Evolutionary conservation across 2,329 filamentous ascomycete species (phyloP), one percentile per base, ranked within the genome.

Genomic region (Sphaerostilbella broomeana): DNA sequence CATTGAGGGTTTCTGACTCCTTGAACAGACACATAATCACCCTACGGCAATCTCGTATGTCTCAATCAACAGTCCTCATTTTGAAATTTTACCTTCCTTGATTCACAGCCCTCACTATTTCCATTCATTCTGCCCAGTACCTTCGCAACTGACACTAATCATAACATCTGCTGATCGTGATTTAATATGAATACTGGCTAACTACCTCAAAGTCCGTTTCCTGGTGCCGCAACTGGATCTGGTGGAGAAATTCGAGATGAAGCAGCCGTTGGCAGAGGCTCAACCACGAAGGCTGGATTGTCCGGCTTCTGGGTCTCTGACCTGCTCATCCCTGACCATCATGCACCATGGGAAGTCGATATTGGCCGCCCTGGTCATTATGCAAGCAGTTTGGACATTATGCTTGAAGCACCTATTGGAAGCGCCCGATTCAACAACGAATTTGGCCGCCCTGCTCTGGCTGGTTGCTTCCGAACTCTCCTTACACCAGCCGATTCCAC

Each of bases 401-500:
- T 98, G 90, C 72, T 97, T 9, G 90, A 98, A 60, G 92, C 88
- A 0, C 92, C 92, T 0, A 92, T 98, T 51, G 92, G 92, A 24
- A 92, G 86, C 53, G 92, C 92, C 35, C 80, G 86, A 15, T 97
- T 94, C 71, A 97, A 97, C 70, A 98, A 98, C 57, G 92, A 95
- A 57, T 98, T 97, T 54, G 92, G 92, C 18, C 78, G 92, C 25
- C 90, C 92, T 24, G 88, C 83, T 56, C 82, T 94, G 10, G 77
- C 83, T 3, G 92, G 92, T 16, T 90, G 88, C 57, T 98, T 98
- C 71, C 76, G 90, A 45, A 98, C 92, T 1, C 73, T 98, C 25
- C 77, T 94, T 20, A 84, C 81, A 1, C 51, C 46, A 5, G 46
- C 45, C 2, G 28, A 44, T 12, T 13, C 47, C 4, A 31, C 37